Conservation (phyloP, 192 early-diverging fungal genomes). For the Pilobolus umbonatus region DNA sequence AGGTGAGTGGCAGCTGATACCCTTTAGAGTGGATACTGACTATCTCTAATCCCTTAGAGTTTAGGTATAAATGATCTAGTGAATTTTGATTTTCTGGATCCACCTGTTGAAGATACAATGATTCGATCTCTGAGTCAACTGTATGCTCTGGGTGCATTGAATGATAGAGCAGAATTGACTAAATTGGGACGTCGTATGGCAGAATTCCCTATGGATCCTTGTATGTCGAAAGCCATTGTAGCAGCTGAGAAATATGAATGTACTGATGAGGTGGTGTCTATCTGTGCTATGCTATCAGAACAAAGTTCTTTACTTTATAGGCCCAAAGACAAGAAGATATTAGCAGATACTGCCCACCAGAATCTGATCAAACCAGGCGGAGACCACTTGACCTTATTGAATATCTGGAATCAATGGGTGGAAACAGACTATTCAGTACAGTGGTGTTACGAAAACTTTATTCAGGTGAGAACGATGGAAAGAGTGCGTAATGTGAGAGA, state of each 20-base stretch:
- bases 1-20: slow-evolving; percentile 37
- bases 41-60: slow-evolving; percentile 37
- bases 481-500: slow-evolving; percentile 90
- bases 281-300: slow-evolving; percentile 91
- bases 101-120: slow-evolving; percentile 88
- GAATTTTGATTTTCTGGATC: slow-evolving; percentile 98
- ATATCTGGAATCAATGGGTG: slow-evolving; percentile 91
- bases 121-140: slow-evolving; percentile 90
- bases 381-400: slow-evolving; percentile 88
- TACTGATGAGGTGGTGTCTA: slow-evolving; percentile 88
- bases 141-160: slow-evolving; percentile 88
- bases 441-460: slow-evolving; percentile 98
- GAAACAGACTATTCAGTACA: slow-evolving; percentile 86
- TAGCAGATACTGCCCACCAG: slow-evolving; percentile 90
- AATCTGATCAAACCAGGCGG: slow-evolving; percentile 89
- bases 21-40: background rate
- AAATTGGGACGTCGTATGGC: slow-evolving; percentile 97
- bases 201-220: slow-evolving; percentile 96
- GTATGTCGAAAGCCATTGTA: slow-evolving; percentile 88
- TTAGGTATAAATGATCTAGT: slow-evolving; percentile 96
- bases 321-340: slow-evolving; percentile 87
- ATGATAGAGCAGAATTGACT: slow-evolving; percentile 89
- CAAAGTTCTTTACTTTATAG: slow-evolving; percentile 75
- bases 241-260: slow-evolving; percentile 91
- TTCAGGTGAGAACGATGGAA: slow-evolving; percentile 88